Percentiles rank a stretch among this genome's conserved stretches.
These are phyloP conservation scores for Schizopora paradoxa DNA, from an alignment of 1,284 basidiomycete genomes.

Conservation along the genomic window DNA sequence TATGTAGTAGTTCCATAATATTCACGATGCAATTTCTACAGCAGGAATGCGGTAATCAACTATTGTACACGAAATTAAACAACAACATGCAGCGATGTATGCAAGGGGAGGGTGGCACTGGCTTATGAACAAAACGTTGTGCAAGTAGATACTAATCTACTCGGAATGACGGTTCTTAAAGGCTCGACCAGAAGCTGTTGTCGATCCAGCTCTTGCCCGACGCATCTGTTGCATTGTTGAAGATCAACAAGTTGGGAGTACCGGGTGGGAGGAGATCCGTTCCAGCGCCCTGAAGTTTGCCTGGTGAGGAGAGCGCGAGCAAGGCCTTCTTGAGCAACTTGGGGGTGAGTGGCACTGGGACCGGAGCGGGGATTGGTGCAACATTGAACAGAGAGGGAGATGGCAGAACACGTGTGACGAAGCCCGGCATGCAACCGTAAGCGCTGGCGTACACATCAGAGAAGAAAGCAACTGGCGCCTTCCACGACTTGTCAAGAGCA, in stretches of 20 bases:
- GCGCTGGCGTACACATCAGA: conserved; percentile 46
- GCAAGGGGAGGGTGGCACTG: no score
- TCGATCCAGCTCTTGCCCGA: conserved; percentile 11
- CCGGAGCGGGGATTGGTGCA: conserved; percentile 37
- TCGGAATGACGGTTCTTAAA: no score
- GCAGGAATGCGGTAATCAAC: no score
- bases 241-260: conserved; percentile 71
- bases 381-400: conserved; percentile 41
- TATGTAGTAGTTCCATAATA: no score
- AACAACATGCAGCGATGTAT: no score
- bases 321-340: conserved; percentile 72
- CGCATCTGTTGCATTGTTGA: conserved; percentile 71
- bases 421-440: conserved; percentile 52
- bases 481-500: conserved; percentile 10
- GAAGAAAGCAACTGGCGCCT: conserved; percentile 23
- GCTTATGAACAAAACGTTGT: no score
- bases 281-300: conserved; percentile 36
- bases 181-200: conserved; percentile 9
- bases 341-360: conserved; percentile 60
- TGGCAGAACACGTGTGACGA: conserved; percentile 57
- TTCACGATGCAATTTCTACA: no score
- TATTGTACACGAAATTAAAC: no score
- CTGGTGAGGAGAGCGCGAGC: conserved; percentile 52
- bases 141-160: no score
- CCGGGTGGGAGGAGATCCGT: conserved; percentile 39